Base-by-base conservation (phyloP, 2,329 filamentous ascomycete genomes). In the Fusarium kyushuense region DNA sequence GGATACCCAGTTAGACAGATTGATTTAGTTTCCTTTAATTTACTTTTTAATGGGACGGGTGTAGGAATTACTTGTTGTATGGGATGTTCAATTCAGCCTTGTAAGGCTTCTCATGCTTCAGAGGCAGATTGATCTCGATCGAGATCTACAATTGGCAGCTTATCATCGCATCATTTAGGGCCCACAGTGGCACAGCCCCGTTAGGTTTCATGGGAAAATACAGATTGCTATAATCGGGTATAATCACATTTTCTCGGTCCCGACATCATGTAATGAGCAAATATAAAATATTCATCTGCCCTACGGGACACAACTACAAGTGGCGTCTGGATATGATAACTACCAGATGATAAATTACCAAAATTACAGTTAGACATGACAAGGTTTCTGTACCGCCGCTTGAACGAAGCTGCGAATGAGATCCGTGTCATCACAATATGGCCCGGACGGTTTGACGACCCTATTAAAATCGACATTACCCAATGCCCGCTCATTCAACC, bases 1-100 rank as follows among this genome's bases (percentile, higher is more conserved):
- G 40, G 33, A 46, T 62, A 62, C 57, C 57, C 57, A 30, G 23
- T 14, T 42, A 30, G 42, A 32, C 19, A 21, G 49, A 51, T 29
- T 49, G 21, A 42, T 42, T 27, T 27, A 27, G 7, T 25, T n/a
- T n/a, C n/a, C n/a, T n/a, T n/a, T n/a, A n/a, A n/a, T n/a, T n/a
- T n/a, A n/a, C n/a, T n/a, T n/a, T n/a, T n/a, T n/a, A n/a, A n/a
- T n/a, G n/a, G n/a, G n/a, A n/a, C n/a, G n/a, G n/a, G n/a, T n/a
- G n/a, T n/a, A n/a, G n/a, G n/a, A n/a, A n/a, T n/a, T n/a, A n/a
- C n/a, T n/a, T n/a, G n/a, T n/a, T n/a, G n/a, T n/a, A 25, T 25
- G 23, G 5, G 23, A 25, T 25, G 23, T 4, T 25, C 23, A 25
- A 7, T 25, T 7, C 27, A 49, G 46, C 46, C 46, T 49, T 49